Percentiles rank a stretch among this genome's conserved stretches.
Conservation (phyloP, 1,284 basidiomycete genomes). For the Neonothopanus nambi region DNA sequence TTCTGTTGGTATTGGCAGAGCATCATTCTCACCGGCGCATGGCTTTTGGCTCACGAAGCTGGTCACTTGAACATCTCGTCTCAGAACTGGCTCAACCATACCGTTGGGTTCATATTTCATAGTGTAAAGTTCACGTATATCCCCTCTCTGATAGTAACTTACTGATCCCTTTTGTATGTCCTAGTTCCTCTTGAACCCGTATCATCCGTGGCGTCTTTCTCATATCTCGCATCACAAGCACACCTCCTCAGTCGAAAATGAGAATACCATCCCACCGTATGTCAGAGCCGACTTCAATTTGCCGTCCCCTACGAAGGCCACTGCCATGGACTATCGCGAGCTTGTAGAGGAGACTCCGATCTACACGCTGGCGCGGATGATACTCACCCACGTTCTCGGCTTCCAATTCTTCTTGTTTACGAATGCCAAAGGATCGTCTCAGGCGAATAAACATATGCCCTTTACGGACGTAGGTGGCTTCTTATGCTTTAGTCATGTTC, state of each 20-base stretch:
- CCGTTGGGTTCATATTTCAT: constrained; percentile 9
- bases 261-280: constrained; percentile 58
- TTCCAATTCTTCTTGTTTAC: constrained; percentile 77
- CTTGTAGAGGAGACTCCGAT: constrained; percentile 74
- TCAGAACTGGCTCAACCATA: constrained; percentile 6
- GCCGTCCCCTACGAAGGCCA: constrained; percentile 43
- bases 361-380: constrained; percentile 63
- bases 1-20: constrained; percentile 13
- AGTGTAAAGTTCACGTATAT: too few species aligned
- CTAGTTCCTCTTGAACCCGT: constrained; percentile 15
- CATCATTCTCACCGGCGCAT: constrained; percentile 13
- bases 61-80: constrained; percentile 11
- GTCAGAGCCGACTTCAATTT: constrained; percentile 47
- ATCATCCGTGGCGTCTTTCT: constrained; percentile 12
- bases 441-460: constrained; percentile 50
- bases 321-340: constrained; percentile 51
- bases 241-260: constrained; percentile 51
- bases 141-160: too few species aligned
- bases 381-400: constrained; percentile 63
- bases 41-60: constrained; percentile 17
- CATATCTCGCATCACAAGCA: constrained; percentile 14
- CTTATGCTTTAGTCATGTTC: neutral
- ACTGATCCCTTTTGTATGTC: constrained; percentile 25
- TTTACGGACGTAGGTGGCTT: constrained; percentile 62
- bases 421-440: constrained; percentile 69